These are phyloP conservation scores for Micromonas pusilla DNA, from an alignment of 139 green algal genomes.

Conservation along the genomic window DNA sequence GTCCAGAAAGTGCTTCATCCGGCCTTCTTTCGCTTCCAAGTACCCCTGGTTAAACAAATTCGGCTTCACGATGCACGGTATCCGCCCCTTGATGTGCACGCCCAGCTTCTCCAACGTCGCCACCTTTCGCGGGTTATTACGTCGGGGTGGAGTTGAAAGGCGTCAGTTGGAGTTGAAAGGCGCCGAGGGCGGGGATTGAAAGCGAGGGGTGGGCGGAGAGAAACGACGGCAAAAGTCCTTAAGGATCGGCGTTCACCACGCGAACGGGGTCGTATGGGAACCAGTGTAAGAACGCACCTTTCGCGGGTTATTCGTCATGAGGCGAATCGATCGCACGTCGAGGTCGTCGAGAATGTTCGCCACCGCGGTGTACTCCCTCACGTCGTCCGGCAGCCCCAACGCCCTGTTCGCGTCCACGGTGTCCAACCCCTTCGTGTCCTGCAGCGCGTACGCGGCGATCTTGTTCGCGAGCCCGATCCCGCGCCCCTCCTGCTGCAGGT, in stretches of 20 bases:
- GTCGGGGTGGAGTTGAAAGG: too few relatives aligned
- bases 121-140: conserved; percentile 94
- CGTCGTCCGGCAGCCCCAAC: conserved; percentile 86
- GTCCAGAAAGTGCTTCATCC: conserved; percentile 31
- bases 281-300: too few relatives aligned
- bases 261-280: too few relatives aligned
- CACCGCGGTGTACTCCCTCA: conserved; percentile 83
- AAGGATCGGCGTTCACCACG: too few relatives aligned
- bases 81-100: conserved; percentile 61
- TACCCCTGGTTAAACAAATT: conserved; percentile 61
- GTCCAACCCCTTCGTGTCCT: conserved; percentile 80
- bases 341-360: conserved; percentile 80
- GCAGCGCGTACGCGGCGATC: conserved; percentile 87
- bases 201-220: too few relatives aligned
- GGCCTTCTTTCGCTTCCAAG: conserved; percentile 21
- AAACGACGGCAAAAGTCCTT: too few relatives aligned
- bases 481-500: conserved; percentile 89
- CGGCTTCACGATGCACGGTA: conserved; percentile 73
- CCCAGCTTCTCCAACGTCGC: conserved; percentile 56
- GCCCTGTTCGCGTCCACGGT: conserved; percentile 90
- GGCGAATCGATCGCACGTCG: conserved; percentile 57
- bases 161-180: too few relatives aligned
- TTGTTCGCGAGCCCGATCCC: conserved; percentile 95
- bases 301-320: conserved; percentile 92
- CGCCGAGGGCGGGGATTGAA: too few relatives aligned